A percentile compares a stretch with the other conserved stretches of the same genome.
Conservation (phyloP, 2,329 filamentous ascomycete genomes). For the Phoma herbarum region DNA sequence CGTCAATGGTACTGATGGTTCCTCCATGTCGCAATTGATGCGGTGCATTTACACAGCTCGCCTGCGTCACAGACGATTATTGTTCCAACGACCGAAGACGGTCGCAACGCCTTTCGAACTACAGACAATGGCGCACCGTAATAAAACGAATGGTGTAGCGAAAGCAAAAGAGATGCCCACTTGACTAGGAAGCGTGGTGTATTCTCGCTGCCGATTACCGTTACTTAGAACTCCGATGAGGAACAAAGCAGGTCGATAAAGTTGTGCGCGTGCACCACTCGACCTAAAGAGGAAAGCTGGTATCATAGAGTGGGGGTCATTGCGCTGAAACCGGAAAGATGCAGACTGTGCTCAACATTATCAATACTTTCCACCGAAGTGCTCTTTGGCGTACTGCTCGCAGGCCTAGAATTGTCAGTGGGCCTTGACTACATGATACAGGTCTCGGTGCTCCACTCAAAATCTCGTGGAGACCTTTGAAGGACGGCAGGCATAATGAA, state of each 20-base stretch:
- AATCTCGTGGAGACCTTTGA: background rate
- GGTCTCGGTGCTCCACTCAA: background rate
- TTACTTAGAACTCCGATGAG: conserved; percentile 37
- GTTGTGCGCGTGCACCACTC: conserved; percentile 43
- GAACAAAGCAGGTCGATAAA: conserved; percentile 43
- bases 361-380: conserved; percentile 71
- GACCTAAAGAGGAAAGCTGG: conserved; percentile 46
- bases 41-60: background rate
- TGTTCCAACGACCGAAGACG: background rate
- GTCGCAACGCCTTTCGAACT: background rate
- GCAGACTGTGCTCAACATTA: conserved; percentile 53
- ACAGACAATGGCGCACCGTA: background rate
- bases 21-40: background rate
- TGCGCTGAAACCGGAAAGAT: conserved; percentile 47
- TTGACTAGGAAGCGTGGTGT: conserved; percentile 24
- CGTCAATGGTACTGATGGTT: background rate
- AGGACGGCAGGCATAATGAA: conserved; percentile 9
- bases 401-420: conserved; percentile 67
- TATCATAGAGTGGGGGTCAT: conserved; percentile 48
- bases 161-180: conserved; percentile 17
- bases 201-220: conserved; percentile 37
- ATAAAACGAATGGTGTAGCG: background rate
- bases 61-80: background rate
- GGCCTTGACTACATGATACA: conserved; percentile 8
- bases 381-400: conserved; percentile 95